phyloP scores from a whole-genome alignment of 768 basidiomycete species.

The Pisolithus sp. region DNA sequence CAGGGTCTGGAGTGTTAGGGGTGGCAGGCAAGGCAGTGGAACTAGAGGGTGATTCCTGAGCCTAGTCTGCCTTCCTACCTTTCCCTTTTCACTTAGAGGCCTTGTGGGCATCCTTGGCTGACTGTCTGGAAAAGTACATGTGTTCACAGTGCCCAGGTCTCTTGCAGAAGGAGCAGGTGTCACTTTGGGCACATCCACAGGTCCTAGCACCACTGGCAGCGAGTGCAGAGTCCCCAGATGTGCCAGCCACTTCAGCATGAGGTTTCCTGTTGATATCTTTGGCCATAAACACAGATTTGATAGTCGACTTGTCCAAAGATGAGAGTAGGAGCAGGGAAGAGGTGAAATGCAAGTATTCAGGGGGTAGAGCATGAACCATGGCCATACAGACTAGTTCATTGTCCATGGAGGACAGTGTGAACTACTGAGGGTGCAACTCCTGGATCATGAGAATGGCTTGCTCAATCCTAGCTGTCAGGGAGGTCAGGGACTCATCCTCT shows the following conservation, averaged over 20 bases:
- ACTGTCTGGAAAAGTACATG: neutral
- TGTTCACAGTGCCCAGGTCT: neutral
- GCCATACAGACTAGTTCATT: conserved; percentile 8
- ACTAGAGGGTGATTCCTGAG: neutral
- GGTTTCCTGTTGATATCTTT: too few relatives aligned
- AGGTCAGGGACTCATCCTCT: conserved; percentile 1
- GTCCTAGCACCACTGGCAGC: too few relatives aligned
- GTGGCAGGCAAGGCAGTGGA: neutral
- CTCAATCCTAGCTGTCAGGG: neutral
- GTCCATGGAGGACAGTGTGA: neutral
- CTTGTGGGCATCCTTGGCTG: neutral
- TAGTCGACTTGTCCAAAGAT: too few relatives aligned
- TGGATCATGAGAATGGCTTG: conserved; percentile 4
- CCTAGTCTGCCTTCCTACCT: neutral
- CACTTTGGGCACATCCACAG: neutral
- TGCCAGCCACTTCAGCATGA: too few relatives aligned
- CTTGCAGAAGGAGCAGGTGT: neutral
- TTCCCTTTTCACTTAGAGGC: neutral
- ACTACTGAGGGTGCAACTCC: neutral
- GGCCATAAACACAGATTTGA: too few relatives aligned
- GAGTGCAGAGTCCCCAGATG: too few relatives aligned
- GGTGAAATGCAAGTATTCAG: conserved; percentile 6
- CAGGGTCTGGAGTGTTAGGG: neutral
- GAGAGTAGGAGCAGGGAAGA: conserved; percentile 8
- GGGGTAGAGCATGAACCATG: conserved; percentile 7